Evolutionary conservation across 106 monocot genomes (phyloP).

Genomic region (Acanthochlamys bracteata): DNA sequence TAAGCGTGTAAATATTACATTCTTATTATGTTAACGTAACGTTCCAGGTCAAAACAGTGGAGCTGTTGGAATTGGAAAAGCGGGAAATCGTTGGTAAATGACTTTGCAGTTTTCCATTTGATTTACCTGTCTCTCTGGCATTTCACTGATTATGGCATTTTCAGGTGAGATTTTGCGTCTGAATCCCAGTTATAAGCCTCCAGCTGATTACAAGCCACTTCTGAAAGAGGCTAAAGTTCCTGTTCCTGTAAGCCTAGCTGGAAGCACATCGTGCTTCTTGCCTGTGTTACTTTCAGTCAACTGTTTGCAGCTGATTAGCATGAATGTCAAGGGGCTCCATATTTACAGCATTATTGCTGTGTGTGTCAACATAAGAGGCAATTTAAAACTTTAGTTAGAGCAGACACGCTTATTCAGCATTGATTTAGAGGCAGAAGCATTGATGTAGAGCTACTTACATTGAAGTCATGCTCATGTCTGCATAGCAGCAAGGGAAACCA

Average conservation of each 20-base stretch:
- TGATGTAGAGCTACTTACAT: too few species aligned
- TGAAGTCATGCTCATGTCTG: too few species aligned
- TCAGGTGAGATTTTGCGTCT: slow-evolving; percentile 77
- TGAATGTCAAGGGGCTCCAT: neutral
- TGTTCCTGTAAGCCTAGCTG: slow-evolving; percentile 56
- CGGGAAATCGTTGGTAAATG: slow-evolving; percentile 73
- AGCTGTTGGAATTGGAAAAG: slow-evolving; percentile 75
- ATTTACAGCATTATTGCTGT: too few species aligned
- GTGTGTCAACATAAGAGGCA: too few species aligned
- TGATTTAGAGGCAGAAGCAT: too few species aligned
- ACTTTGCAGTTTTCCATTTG: neutral
- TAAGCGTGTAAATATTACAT: neutral
- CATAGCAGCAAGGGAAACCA: too few species aligned
- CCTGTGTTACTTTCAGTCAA: neutral
- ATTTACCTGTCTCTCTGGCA: neutral
- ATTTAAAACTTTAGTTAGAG: too few species aligned
- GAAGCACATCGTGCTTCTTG: neutral
- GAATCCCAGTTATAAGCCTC: slow-evolving; percentile 81
- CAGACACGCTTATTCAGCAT: too few species aligned
- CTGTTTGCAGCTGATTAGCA: neutral
- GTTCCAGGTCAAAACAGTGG: slow-evolving; percentile 32
- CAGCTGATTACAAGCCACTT: slow-evolving; percentile 87
- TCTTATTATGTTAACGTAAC: neutral
- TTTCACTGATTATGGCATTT: slow-evolving; percentile 5
- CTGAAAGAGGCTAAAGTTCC: slow-evolving; percentile 78